Base-by-base conservation (phyloP, 73 alveolate species). In the Paramecium primaurelia region DNA sequence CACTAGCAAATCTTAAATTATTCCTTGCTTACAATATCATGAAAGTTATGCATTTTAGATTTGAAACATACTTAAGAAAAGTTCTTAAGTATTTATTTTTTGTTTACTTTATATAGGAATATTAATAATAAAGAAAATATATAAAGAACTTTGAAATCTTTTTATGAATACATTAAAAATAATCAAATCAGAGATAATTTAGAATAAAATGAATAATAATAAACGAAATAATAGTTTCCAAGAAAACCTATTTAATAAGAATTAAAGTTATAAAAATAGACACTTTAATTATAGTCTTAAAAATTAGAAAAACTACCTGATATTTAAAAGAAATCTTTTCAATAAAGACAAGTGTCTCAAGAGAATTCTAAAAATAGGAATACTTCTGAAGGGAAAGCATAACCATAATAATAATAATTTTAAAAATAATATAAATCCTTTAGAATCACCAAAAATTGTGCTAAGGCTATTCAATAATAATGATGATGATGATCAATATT, bases 41-140 rank as follows among this genome's bases (percentile, higher is more conserved):
- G 64, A 87, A 69, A 64, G 73, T 54, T 2, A 59, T 49, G 69
- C 93, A 54, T 34, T 87, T 87, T 28, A 59, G 93, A 60, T 87
- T 87, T 38, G 84, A 77, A 37, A 22, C 69, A 8, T 87, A 64
- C 4, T 47, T 87, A 8, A 73, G 93, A 20, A 87, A 64, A 54
- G 88, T 87, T 1, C 64, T 87, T 18, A 87, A 77, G 86, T 60
- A 87, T 64, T 47, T 60, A 32, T 26, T 18, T 54, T 8, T 12
- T 32, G 11, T 68, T 7, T 25, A 11, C 3, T 20, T 10, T 68
- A 22, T 22, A 18, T 68, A 68, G 84, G 47, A 68, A 68, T 68
- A 68, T 68, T 12, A 68, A 68, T 3, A 87, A 64, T 26, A 87
- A 87, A 28, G 93, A 87, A 44, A 42, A 87, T 42, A 40, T 87